phyloP scores from a whole-genome alignment of 495 filamentous ascomycete genomes.

The Ramalina intermedia region DNA sequence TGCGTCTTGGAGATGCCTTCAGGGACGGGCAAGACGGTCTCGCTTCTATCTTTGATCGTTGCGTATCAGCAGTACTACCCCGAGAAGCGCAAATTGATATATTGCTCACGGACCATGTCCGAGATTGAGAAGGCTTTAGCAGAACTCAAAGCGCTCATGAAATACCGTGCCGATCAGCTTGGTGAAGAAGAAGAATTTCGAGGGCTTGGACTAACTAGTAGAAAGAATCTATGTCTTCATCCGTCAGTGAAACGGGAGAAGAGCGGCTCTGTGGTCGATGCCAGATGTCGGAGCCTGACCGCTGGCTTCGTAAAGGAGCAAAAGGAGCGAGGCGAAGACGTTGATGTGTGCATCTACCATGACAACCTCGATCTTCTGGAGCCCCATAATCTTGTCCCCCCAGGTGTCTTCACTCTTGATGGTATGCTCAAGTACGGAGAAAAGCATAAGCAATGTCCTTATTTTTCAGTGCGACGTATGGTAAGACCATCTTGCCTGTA shows the following conservation, averaged over 20 bases:
- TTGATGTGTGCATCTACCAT: slow-evolving; percentile 89
- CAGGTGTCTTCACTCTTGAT: slow-evolving; percentile 94
- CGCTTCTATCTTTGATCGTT: slow-evolving; percentile 85
- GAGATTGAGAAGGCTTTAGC: slow-evolving; percentile 92
- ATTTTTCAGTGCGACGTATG: slow-evolving; percentile 92
- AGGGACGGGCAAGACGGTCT: slow-evolving; percentile 97
- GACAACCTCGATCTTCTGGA: slow-evolving; percentile 94
- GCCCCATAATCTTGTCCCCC: slow-evolving; percentile 81
- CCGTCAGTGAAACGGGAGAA: slow-evolving; percentile 91
- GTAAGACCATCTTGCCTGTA: slow-evolving; percentile 30
- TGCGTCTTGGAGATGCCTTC: slow-evolving; percentile 99
- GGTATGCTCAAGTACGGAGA: slow-evolving; percentile 77
- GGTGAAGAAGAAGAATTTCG: slow-evolving; percentile 85
- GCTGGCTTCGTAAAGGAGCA: slow-evolving; percentile 96
- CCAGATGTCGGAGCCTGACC: slow-evolving; percentile 85
- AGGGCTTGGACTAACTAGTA: slow-evolving; percentile 81
- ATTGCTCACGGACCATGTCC: slow-evolving; percentile 96
- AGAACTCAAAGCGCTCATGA: slow-evolving; percentile 87
- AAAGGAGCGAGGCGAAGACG: slow-evolving; percentile 84
- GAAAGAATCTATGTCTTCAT: slow-evolving; percentile 94
- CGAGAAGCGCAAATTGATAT: slow-evolving; percentile 88
- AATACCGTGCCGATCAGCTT: slow-evolving; percentile 74
- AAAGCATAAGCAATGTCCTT: slow-evolving; percentile 90
- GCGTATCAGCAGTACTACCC: slow-evolving; percentile 88
- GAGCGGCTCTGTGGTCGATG: slow-evolving; percentile 85